phyloP scores from a whole-genome alignment of 306 rosid species.

The Acacia melanoxylon region DNA sequence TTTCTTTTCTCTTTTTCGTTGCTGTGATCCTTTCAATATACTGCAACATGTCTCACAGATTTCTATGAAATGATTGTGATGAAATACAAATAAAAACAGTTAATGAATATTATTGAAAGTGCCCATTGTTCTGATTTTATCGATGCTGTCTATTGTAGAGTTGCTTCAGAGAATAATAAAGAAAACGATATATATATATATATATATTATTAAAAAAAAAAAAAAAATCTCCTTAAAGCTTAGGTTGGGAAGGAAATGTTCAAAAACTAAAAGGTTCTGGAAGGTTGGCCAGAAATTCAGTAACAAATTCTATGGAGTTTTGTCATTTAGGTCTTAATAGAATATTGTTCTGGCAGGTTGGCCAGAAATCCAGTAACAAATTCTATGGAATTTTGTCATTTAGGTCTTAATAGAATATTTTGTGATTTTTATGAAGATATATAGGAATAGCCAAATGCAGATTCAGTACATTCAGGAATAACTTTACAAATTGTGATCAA shows the following conservation, averaged over 20 bases:
- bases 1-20: not conserved
- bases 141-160: not conserved
- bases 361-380: not conserved
- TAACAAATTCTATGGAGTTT: not conserved
- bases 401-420: not conserved
- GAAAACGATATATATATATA: no score
- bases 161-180: not conserved
- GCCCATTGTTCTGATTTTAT: not conserved
- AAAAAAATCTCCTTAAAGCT: not conserved
- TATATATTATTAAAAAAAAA: no score
- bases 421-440: not conserved
- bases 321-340: not conserved
- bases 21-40: conserved; percentile 6
- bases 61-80: not conserved
- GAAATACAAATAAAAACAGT: not conserved
- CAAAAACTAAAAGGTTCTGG: not conserved
- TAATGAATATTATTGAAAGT: not conserved
- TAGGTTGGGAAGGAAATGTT: not conserved
- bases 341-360: not conserved
- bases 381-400: not conserved
- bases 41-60: conserved; percentile 10
- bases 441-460: not conserved
- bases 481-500: not conserved
- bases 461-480: not conserved
- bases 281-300: not conserved